Evolutionary conservation across 2,329 filamentous ascomycete species (phyloP), one percentile per base, ranked within the genome.

Genomic region (Simplicillium sp.): DNA sequence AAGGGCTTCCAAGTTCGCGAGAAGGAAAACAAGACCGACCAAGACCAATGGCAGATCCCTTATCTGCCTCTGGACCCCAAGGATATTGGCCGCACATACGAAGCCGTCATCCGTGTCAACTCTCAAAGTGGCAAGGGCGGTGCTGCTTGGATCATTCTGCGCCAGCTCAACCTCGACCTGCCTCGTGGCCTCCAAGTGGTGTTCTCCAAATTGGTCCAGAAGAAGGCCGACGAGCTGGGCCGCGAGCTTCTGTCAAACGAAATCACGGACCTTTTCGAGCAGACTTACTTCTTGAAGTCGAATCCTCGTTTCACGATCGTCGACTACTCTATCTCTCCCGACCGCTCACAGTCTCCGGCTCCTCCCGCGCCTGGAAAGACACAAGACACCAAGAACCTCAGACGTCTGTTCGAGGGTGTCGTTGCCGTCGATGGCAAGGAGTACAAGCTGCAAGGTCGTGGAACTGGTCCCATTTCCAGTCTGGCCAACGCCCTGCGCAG

Each of bases 81-180:
- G 55, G 90, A 97, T 56, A 95, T 97, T 48, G 90, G 90, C 38
- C 81, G 90, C 43, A 96, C 82, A n/a, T 97, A 97, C 75, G 89
- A 97, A 65, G 90, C 90, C 44, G 84, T 97, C 57, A 97, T 97
- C 58, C 85, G 90, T 45, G 90, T 97, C 75, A 98, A 97, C 71
- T 94, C 87, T 14, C 90, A 97, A 61, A 87, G 80, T 53, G 90
- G 90, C 49, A 97, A 98, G 68, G 90, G 90, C 46, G 92, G 92
- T 52, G 82, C 87, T 45, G 89, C 90, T 38, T 97, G 87, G 86
- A 85, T 97, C 57, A 89, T 97, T 58, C 81, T 89, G 58, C 82
- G 84, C 52, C 83, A 87, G 55, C 78, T 97, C 46, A 79, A 92
- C 56, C 83, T 97, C 54, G 92, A 97, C 61, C 77, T 97, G 39